Evolutionary conservation across 2,329 filamentous ascomycete species (phyloP).

Genomic region (Aphanoascus verrucosus): DNA sequence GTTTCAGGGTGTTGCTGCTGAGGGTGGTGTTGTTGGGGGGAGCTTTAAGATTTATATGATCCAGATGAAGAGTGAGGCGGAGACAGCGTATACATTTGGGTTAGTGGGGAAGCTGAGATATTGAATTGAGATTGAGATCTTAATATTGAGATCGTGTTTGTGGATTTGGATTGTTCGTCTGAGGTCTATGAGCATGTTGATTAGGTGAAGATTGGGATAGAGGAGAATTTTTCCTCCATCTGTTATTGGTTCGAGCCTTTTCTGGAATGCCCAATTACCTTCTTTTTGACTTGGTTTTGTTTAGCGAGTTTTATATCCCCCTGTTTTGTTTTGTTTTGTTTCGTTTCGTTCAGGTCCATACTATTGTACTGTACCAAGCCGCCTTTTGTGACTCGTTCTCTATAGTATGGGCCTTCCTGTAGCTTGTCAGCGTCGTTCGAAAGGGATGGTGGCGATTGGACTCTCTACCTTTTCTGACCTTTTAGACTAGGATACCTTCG

Average conservation of each 20-base stretch:
- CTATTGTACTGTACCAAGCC: no score
- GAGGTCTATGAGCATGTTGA: neutral
- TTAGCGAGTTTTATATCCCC: neutral
- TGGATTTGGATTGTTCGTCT: neutral
- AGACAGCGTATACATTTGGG: slow-evolving; percentile 46
- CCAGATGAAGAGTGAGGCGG: slow-evolving; percentile 46
- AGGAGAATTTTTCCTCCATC: no score
- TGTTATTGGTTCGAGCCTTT: no score
- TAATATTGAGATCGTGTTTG: no score
- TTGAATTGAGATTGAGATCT: slow-evolving; percentile 20
- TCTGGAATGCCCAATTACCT: neutral
- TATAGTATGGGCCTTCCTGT: no score
- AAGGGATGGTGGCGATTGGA: no score
- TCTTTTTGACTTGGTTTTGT: neutral
- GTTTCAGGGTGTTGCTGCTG: slow-evolving; percentile 48
- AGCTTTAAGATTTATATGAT: slow-evolving; percentile 55
- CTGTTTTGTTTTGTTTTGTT: neutral
- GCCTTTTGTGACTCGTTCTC: no score
- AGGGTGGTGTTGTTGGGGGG: slow-evolving; percentile 49
- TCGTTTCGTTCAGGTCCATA: no score
- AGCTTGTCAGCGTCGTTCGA: no score
- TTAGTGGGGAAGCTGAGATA: slow-evolving; percentile 44
- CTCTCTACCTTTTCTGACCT: no score
- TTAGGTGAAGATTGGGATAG: neutral
- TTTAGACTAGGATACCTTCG: no score